Base-by-base conservation (phyloP, 176 grass and related monocot species). In the Metroxylon sagu region DNA sequence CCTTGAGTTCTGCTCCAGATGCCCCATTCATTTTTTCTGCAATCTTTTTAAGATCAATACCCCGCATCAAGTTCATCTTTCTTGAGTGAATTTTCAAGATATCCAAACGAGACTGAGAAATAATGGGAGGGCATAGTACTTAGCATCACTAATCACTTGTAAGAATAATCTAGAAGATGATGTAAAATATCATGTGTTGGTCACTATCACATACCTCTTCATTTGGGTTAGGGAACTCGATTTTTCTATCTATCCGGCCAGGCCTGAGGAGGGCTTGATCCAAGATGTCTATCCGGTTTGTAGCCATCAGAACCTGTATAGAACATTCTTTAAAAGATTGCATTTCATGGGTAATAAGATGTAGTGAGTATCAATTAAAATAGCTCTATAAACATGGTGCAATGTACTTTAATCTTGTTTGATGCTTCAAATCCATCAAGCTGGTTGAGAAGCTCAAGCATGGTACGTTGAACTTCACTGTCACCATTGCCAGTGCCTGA, bases 401-500 rank as follows among this genome's bases (percentile, higher is more conserved):
- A 43, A 12, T 43, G 10, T 58, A 85, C 93, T 75, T 97, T 97
- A 71, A 97, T 97, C 81, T 97, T 97, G 64, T 97, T 97, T 76
- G 92, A 97, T 66, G 92, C 92, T 80, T 97, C 92, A 80, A 97
- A 97, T 67, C 92, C 92, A 91, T 97, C 93, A 67, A 97, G 93
- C 72, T 97, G 93, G 72, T 97, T 97, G 16, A 97, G 93, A 74
- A 97, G 87, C 70, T 97, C 93, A 62, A 97, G 93, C 93, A 97
- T 97, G 16, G 93, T 97, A 31, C 93, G 93, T 48, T 97, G 93
- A 65, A 97, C 93, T 77, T 97, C 92, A 72, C 87, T 97, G 26
- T 91, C 92, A 72, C 92, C 87, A 7, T 97, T 97, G 69, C 92
- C 92, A 72, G 75, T 80, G 56, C 92, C 92, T 68, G 86, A 88